Evolutionary conservation across 83 land plant genomes (phyloP), one percentile per base, ranked within the genome.

Genomic region (Picea mariana): DNA sequence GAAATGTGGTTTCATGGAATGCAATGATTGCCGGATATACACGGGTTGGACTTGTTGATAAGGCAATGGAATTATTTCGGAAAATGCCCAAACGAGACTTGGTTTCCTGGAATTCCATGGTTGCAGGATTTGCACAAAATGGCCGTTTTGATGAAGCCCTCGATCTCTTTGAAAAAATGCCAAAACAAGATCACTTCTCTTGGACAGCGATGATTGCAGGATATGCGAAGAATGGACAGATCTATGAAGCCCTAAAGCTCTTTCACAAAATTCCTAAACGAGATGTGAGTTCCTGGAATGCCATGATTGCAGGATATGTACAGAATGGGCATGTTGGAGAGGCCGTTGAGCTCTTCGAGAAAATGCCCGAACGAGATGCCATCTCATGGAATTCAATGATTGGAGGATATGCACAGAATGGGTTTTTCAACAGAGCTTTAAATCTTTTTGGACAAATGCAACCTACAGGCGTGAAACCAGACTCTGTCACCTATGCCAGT

Each of bases 41-140:
- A 21, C 65, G 82, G 61, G 47, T 47, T 61, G 78, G 78, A n/a
- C 67, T 67, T 42, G 71, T 62, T 21, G 82, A 84, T 42, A 62
- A 84, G 59, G 83, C 84, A 20, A 21, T 78, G 38, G 79, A 52
- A 72, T 20, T 64, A 44, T 83, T 83, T 31, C 47, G 18, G 12
- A 21, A 67, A 44, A 78, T 83, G 5, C 62, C 77, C 8, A 21
- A 40, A 15, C 49, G 44, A 75, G 88, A 84, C 23, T 47, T 81
- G 63, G 72, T 84, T 38, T 60, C 82, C 3, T 86, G 78, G 83
- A 88, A 85, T 80, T 82, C 88, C 47, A 88, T 91, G 85, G 82
- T 91, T 66, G 85, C 88, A 58, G 77, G 77, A 21, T 62, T 17
- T 6, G 20, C 26, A 17, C 47, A 61, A 71, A 59, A 66, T 26